phyloP scores from a whole-genome alignment of 169 alveolate genomes.

The Eimeria tenella region DNA sequence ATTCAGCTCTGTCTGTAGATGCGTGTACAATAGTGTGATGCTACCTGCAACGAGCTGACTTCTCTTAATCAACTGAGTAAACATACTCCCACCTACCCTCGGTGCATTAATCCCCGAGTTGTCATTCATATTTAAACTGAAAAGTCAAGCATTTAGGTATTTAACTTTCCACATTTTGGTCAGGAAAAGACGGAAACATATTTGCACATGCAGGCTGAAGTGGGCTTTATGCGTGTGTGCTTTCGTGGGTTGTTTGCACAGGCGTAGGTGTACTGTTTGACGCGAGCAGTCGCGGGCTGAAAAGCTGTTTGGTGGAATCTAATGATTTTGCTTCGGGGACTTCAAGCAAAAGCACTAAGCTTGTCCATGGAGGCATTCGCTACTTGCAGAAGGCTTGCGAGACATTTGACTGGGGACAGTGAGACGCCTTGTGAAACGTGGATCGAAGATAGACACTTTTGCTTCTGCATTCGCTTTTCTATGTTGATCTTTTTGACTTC shows the following conservation, averaged over 20 bases:
- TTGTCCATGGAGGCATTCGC: constrained; percentile 97
- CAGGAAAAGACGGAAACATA: too few relatives aligned
- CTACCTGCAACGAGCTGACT: too few relatives aligned
- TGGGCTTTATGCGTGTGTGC: neutral
- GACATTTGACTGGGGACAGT: constrained; percentile 84
- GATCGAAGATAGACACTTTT: neutral
- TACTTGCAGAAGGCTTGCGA: constrained; percentile 92
- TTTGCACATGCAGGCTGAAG: neutral
- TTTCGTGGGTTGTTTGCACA: neutral
- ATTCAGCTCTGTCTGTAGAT: neutral
- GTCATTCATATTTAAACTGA: too few relatives aligned
- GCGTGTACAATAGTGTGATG: neutral
- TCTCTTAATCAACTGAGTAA: too few relatives aligned
- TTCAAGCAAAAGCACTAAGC: constrained; percentile 91
- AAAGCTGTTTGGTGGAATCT: constrained; percentile 93
- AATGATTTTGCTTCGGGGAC: constrained; percentile 96
- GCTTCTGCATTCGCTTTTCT: neutral
- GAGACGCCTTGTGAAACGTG: constrained; percentile 80
- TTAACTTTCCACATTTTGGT: neutral
- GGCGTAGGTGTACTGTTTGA: constrained; percentile 94
- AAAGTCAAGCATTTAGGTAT: neutral
- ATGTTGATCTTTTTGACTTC: neutral
- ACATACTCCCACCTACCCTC: too few relatives aligned
- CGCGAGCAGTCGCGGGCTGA: constrained; percentile 95
- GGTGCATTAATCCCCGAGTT: too few relatives aligned